phyloP scores from a whole-genome alignment of 805 yeast genomes.

The Deakozyma indianensis region DNA sequence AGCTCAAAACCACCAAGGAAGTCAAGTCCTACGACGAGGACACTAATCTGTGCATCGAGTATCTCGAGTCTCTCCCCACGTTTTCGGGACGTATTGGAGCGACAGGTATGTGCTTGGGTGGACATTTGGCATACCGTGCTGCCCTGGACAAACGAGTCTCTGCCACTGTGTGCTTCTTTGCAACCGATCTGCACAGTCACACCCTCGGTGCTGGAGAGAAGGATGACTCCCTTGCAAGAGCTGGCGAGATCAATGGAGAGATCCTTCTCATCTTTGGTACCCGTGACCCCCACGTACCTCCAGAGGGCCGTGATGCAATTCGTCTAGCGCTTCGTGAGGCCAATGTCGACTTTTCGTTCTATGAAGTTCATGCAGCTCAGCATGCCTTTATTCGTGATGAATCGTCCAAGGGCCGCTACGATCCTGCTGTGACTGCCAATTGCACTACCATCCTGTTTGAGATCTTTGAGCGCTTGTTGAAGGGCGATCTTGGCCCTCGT shows the following conservation, averaged over 20 bases:
- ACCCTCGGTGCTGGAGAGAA: conserved; percentile 48
- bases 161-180: conserved; percentile 64
- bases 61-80: conserved; percentile 40
- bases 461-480: conserved; percentile 53
- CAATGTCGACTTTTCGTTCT: conserved; percentile 50
- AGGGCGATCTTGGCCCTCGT: conserved; percentile 49
- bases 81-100: conserved; percentile 66
- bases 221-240: conserved; percentile 51
- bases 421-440: conserved; percentile 56
- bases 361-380: conserved; percentile 67
- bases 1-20: conserved; percentile 51
- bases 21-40: conserved; percentile 67
- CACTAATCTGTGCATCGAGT: conserved; percentile 46
- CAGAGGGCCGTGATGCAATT: conserved; percentile 61
- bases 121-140: conserved; percentile 62
- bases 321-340: conserved; percentile 43
- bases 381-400: conserved; percentile 78
- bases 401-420: conserved; percentile 64
- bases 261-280: conserved; percentile 60
- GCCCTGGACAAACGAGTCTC: conserved; percentile 48
- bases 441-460: conserved; percentile 58
- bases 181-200: conserved; percentile 63
- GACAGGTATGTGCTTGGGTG: conserved; percentile 82
- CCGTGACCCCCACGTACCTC: conserved; percentile 66
- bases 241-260: conserved; percentile 46